Evolutionary conservation across 495 filamentous ascomycete genomes (phyloP), one percentile per base, ranked within the genome.

Genomic region (Tuber borchii): DNA sequence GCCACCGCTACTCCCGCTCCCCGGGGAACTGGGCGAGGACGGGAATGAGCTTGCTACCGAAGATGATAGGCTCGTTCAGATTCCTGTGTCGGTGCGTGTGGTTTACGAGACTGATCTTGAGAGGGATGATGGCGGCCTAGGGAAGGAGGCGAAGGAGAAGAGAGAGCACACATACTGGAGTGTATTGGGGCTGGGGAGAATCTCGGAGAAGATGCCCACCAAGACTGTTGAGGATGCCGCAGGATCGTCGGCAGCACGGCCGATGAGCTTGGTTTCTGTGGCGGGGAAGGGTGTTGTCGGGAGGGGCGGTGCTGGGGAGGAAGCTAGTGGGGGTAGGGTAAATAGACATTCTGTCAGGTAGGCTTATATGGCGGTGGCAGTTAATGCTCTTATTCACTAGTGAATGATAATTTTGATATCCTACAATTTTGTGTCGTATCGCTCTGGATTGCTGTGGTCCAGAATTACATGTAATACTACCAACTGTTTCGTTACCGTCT

Each of bases 151-250:
- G 20, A 88, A 85, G 79, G 89, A 88, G 80, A 91, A 88, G 84
- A 90, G 91, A 79, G 94, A 97, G 84, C 85, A 97, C 86, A 93
- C 93, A 76, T 97, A 96, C 87, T 98, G 95, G 95, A 91, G 91
- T 87, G 95, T 96, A 42, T 85, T 98, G 69, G 94, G 94, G 10
- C 87, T 97, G 68, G 95, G 95, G 43, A 90, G 90, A 82, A 93
- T 97, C 65, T 85, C 80, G 5, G 82, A 75, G 78, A 76, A 76
- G 74, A 71, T 80, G 20, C 65, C 40, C 22, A 31, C 74, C 8
- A 73, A 43, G 44, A 65, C 31, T 42, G 48, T n/a, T 20, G 75
- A 74, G 20, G 76, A 73, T 70, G 37, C 40, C 19, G 39, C 74
- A 22, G 76, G 74, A 2, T n/a, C 51, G 10, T 16, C 51, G n/a